Base-by-base conservation (phyloP, 257 asterid species). In the Gynochthodes officinalis region DNA sequence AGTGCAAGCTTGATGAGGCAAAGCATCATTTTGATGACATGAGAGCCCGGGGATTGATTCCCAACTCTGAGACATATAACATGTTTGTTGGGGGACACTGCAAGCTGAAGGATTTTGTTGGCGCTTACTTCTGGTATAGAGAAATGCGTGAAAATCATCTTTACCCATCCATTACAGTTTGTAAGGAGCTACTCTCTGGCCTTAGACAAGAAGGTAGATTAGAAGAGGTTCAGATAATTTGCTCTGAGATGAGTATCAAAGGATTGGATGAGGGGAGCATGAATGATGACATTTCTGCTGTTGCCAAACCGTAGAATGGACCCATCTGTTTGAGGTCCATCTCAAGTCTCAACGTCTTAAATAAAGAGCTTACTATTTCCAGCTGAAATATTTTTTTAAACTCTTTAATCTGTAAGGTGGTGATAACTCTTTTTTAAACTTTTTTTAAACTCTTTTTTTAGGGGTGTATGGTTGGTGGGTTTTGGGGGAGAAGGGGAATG, bases 111-210 rank as follows among this genome's bases (percentile, higher is more conserved):
- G 96, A 87, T 75, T 78, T 84, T 70, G 70, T 72, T 0, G 86
- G 86, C 40, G 98, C 93, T 57, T 84, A 81, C 60, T 28, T 37
- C 32, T 89, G 98, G 91, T 92, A 90, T 54, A 84, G 76, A 69
- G 81, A 87, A 80, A 92, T 90, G 96, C 48, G 79, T 75, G 85
- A 79, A 50, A 66, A 33, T 18, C 87, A 86, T 49, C 75, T 86
- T 75, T 79, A 84, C 30, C 98, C 96, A 2, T 43, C 67, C 54
- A 57, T 70, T 8, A 66, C 83, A 25, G 74, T 82, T 40, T 86
- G 89, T 74, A 71, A 78, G 3, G 84, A 75, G 74, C 89, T 91
- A 37, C 25, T 83, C 73, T 80, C 84, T 42, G 91, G 93, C 54
- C 90, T 91, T 71, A 85, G 81, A 73, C 85, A 78, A 54, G 87